A percentile compares a stretch with the other conserved stretches of the same genome.
These are phyloP conservation scores for Zoysia matrella DNA, from an alignment of 202 grass and related monocot species.

Conservation along the genomic window DNA sequence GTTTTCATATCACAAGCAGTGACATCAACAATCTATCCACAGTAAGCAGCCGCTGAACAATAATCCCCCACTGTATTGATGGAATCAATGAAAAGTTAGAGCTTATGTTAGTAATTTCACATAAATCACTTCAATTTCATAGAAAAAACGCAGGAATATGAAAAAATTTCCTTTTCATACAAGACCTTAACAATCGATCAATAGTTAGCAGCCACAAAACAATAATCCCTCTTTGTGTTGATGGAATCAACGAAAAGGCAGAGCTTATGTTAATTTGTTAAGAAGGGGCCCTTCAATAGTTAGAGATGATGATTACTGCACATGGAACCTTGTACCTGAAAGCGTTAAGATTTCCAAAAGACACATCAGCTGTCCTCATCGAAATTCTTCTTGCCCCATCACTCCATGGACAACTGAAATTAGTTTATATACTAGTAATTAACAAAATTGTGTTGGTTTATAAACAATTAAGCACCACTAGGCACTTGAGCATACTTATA, in stretches of 20 bases:
- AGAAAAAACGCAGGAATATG: neutral
- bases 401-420: slow-evolving; percentile 25
- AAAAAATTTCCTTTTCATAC: too few species aligned
- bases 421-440: neutral
- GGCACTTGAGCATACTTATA: slow-evolving; percentile 38
- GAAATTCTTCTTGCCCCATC: slow-evolving; percentile 42
- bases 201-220: neutral
- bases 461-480: slow-evolving; percentile 1
- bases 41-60: too few species aligned
- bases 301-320: slow-evolving; percentile 58
- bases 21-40: too few species aligned
- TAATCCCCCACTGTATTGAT: too few species aligned
- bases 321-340: slow-evolving; percentile 55
- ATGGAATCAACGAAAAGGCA: neutral
- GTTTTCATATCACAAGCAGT: too few species aligned
- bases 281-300: slow-evolving; percentile 29
- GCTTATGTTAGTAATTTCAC: too few species aligned
- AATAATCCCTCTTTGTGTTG: neutral
- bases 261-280: slow-evolving; percentile 10
- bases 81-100: too few species aligned
- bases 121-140: too few species aligned
- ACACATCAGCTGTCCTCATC: neutral
- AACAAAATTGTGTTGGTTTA: neutral
- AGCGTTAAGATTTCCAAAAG: slow-evolving; percentile 51
- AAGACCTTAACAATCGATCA: too few species aligned